Evolutionary conservation across 441 rosid species (phyloP).

Genomic region (Isatis lusitanica): DNA sequence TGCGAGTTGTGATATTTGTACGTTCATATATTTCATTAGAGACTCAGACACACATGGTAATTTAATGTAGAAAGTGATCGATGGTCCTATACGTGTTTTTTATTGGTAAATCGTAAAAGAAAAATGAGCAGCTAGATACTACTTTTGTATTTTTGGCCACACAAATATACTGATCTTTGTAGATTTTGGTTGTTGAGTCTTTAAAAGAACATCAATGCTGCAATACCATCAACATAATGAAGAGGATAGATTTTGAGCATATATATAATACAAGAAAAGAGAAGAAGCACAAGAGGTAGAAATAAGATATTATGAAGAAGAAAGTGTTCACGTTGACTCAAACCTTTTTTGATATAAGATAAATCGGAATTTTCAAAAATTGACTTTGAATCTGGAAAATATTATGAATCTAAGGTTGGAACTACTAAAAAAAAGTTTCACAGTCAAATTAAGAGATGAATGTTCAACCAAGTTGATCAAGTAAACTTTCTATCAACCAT

Average conservation of each 20-base stretch:
- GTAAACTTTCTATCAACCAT: too few species aligned
- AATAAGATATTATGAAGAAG: background rate
- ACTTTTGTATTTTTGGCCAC: background rate
- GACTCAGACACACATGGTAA: too few species aligned
- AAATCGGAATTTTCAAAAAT: too few species aligned
- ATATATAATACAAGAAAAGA: background rate
- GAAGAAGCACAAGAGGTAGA: background rate
- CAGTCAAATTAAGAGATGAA: too few species aligned
- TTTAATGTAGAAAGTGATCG: too few species aligned
- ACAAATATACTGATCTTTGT: background rate
- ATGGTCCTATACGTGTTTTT: background rate
- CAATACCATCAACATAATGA: background rate
- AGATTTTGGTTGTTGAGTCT: constrained; percentile 6
- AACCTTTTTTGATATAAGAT: too few species aligned
- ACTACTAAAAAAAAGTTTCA: too few species aligned
- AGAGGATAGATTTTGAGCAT: background rate
- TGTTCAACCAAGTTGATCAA: too few species aligned
- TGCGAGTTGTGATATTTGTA: background rate
- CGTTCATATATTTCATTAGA: background rate
- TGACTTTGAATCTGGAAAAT: too few species aligned
- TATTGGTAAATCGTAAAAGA: background rate
- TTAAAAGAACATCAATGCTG: background rate
- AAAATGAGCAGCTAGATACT: background rate
- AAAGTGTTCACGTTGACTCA: background rate
- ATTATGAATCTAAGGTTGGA: too few species aligned